A percentile compares a stretch with the other conserved stretches of the same genome.
These are phyloP conservation scores for Cymodocea nodosa DNA, from an alignment of 116 monocot species.

Conservation along the genomic window DNA sequence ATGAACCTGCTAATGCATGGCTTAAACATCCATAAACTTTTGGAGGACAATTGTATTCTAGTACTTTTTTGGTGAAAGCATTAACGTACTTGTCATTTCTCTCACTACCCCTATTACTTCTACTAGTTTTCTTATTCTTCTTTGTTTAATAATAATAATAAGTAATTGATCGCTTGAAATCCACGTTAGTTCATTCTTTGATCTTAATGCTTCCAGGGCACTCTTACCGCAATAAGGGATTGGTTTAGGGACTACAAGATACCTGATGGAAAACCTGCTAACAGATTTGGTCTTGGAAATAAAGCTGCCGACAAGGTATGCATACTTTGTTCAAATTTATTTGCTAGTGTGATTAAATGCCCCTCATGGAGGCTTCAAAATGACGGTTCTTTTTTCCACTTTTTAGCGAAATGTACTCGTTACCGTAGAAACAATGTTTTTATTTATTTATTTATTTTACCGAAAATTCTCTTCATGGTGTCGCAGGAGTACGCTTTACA, in stretches of 20 bases:
- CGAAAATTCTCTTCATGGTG: background rate
- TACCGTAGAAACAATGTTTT: background rate
- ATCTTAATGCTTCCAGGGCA: constrained; percentile 40
- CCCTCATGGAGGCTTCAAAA: background rate
- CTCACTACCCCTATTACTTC: too few relatives aligned
- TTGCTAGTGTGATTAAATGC: background rate
- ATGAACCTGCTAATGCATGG: too few relatives aligned
- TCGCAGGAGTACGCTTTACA: constrained; percentile 57
- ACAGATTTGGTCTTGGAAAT: constrained; percentile 90
- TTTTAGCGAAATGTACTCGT: background rate
- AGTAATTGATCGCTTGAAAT: background rate
- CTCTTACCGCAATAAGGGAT: constrained; percentile 86
- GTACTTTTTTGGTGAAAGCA: too few relatives aligned
- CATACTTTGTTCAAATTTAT: background rate
- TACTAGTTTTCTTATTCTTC: too few relatives aligned
- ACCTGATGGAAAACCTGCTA: constrained; percentile 97
- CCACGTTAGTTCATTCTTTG: background rate
- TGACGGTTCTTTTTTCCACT: background rate
- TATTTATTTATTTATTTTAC: background rate
- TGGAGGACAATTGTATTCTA: too few relatives aligned
- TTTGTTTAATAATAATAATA: too few relatives aligned
- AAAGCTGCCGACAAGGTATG: constrained; percentile 73
- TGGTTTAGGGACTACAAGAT: constrained; percentile 99
- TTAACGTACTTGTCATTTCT: too few relatives aligned
- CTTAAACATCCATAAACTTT: too few relatives aligned